These are phyloP conservation scores for Salix brachista DNA, from an alignment of 345 rosid species.

Conservation along the genomic window DNA sequence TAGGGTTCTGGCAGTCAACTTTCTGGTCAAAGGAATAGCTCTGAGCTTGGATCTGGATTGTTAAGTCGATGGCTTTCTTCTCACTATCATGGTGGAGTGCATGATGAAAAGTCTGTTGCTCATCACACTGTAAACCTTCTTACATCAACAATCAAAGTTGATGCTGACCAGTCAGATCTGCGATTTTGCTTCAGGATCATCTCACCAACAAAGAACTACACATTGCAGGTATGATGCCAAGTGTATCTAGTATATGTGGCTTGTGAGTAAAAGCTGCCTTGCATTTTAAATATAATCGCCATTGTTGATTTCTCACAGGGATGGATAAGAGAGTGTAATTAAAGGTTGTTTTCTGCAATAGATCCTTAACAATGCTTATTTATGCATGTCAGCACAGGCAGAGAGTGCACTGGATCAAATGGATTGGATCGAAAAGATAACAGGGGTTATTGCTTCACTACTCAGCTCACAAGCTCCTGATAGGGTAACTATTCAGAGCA, in stretches of 20 bases:
- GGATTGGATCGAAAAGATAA: constrained; percentile 99
- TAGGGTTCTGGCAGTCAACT: constrained; percentile 76
- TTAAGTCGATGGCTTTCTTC: constrained; percentile 97
- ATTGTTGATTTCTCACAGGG: not conserved
- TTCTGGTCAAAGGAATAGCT: constrained; percentile 86
- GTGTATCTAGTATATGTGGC: constrained; percentile 20
- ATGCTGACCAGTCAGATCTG: constrained; percentile 95
- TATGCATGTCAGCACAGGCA: constrained; percentile 89
- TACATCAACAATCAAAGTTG: constrained; percentile 96
- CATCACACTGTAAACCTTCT: constrained; percentile 99
- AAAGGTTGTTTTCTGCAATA: constrained; percentile 9
- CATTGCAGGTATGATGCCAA: constrained; percentile 76
- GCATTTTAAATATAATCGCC: constrained; percentile 1
- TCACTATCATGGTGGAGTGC: constrained; percentile 88
- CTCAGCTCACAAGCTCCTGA: constrained; percentile 96
- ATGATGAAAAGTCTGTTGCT: constrained; percentile 97
- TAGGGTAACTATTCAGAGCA: constrained; percentile 47
- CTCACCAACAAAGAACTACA: constrained; percentile 94
- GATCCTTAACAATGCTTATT: constrained; percentile 38
- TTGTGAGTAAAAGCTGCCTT: not conserved
- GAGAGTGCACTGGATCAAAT: constrained; percentile 95
- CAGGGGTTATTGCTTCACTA: constrained; percentile 96
- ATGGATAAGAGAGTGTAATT: not conserved
- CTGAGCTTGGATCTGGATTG: constrained; percentile 95
- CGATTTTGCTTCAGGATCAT: constrained; percentile 98